Base-by-base conservation (phyloP, 129 eudicot species). In the Artemisia annua region DNA sequence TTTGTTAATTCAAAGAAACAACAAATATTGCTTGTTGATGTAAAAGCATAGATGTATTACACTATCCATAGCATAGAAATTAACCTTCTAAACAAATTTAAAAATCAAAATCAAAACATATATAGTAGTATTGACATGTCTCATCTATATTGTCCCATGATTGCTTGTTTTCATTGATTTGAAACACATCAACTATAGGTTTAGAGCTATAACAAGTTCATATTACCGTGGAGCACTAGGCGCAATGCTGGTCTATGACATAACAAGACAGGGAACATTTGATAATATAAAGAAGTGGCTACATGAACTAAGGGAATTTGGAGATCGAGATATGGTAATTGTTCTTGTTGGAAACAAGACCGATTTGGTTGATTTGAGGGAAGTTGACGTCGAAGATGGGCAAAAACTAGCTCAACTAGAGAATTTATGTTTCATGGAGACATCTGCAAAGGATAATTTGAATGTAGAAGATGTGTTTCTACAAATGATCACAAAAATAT, bases 191-290 rank as follows among this genome's bases (percentile, higher is more conserved):
- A 11, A 49, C 5, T 57, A 12, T 77, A 85, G 91, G 79, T 87
- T 90, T 54, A 77, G 97, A 78, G 97, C 97, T 73, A 87, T 87
- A 62, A 90, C 97, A 2, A 90, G 89, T 79, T 90, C 97, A 63
- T 90, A 90, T 75, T 90, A 90, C 76, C 77, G 97, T 2, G 97
- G 97, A 65, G 95, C 97, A 24, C 71, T 81, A 16, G 97, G 97
- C 0, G 95, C 97, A 2, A 67, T 87, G 69, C 75, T 90, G 28
- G 95, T 90, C 4, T 90, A 90, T 69, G 97, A 90, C 83, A 85
- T 85, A 66, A 90, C 97, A 0, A 79, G 95, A 24, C 75, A 79
- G 49, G 82, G 66, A 55, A 85, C 91, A 2, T 90, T 90, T 14
- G 91, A 85, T 75, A 85, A 83, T 68, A 24, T 87, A 48, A 87